Base-by-base conservation (phyloP, 768 basidiomycete genomes). In the Boletus pseudopeckii region DNA sequence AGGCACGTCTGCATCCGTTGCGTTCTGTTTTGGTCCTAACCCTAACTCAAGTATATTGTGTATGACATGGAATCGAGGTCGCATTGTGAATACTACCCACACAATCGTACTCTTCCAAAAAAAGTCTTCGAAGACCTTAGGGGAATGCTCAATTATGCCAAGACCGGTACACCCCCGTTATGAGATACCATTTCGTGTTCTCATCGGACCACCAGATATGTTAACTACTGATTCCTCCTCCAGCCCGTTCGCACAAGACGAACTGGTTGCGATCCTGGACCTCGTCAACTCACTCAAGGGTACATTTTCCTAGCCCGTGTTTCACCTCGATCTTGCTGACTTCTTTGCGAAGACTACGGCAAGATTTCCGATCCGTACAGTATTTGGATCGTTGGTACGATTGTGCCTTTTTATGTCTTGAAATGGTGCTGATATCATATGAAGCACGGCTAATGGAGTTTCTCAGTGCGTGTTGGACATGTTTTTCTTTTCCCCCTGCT, bases 131-230 rank as follows among this genome's bases (percentile, higher is more conserved):
- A 44, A 28, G 41, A 48, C 14, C 51, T 61, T 3, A 58, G 56
- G 45, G 61, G 61, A 4, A 61, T 63, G 56, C 61, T 63, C 11
- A 63, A 63, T 14, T 51, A 54, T 36, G 38, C 49, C 32, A 51
- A 33, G 38, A 60, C 48, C 4, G 58, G 58, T 60, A 22, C 33
- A 18, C n/a, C 13, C 15, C 14, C 6, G 26, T 38, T 26, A 9
- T 48, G 10, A 41, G 34, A 41, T 34, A 2, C 8, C 42, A 18
- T 3, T 1, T 8, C 3, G 1, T 38, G 11, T 40, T 46, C 18
- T 33, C 15, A 50, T 50, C 6, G 0, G 32, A 36, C 9, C 7
- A 7, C 14, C n/a, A 59, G 58, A 59, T 15, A 50, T 59, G 32
- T 39, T 59, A 32, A 59, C 58, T 18, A 37, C 58, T 17, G 42